A percentile compares a stretch with the other conserved stretches of the same genome.
Evolutionary conservation across 306 rosid genomes (phyloP).

Genomic region (Coriaria nepalensis): DNA sequence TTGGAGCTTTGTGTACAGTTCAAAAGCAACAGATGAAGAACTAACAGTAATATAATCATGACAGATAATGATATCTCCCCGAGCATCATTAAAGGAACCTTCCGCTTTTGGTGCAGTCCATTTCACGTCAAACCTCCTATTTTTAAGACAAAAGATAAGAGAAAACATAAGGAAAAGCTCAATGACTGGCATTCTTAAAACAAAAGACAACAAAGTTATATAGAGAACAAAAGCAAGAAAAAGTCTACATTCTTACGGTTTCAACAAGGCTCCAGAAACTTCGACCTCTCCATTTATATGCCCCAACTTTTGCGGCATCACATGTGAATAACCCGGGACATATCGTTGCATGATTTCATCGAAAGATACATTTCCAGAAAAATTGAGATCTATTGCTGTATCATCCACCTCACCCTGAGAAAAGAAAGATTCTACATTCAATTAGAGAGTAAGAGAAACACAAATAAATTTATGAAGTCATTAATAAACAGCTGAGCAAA

Average conservation of each 20-base stretch:
- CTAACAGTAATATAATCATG: conserved; percentile 44
- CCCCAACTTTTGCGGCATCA: conserved; percentile 61
- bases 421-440: conserved; percentile 15
- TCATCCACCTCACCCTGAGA: conserved; percentile 83
- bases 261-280: conserved; percentile 71
- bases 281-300: conserved; percentile 64
- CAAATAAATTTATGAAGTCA: conserved; percentile 3
- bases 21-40: conserved; percentile 85
- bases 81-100: conserved; percentile 77
- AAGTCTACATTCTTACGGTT: conserved; percentile 52
- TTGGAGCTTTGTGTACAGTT: conserved; percentile 48
- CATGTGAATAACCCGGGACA: conserved; percentile 47
- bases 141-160: conserved; percentile 5
- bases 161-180: conserved; percentile 4
- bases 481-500: conserved; percentile 6
- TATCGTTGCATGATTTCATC: conserved; percentile 68
- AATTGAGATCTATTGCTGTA: conserved; percentile 68
- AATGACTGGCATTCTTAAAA: conserved; percentile 7
- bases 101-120: conserved; percentile 84
- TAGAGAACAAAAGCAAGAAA: conserved; percentile 14
- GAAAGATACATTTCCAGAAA: conserved; percentile 69
- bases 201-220: conserved; percentile 1
- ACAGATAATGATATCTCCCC: conserved; percentile 79
- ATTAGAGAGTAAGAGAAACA: conserved; percentile 1
- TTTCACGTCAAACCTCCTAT: conserved; percentile 72